Evolutionary conservation across 805 yeast genomes (phyloP).

Genomic region (Ogataea henricii): DNA sequence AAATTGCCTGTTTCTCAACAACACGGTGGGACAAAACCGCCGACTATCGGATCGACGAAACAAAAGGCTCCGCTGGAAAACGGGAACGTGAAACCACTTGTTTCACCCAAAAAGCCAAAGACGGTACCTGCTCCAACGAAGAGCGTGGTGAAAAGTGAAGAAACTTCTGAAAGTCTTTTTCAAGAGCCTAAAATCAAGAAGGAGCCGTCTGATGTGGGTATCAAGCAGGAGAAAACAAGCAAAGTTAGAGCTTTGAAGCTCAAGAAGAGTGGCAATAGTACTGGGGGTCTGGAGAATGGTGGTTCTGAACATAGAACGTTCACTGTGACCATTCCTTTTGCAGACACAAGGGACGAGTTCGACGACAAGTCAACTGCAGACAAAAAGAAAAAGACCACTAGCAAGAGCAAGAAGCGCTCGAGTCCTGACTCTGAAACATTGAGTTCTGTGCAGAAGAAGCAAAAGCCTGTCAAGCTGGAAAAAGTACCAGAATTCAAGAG

Average conservation of each 20-base stretch:
- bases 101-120: slow-evolving; percentile 1
- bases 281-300: slow-evolving; percentile 2
- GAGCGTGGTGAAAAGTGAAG: not conserved
- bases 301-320: slow-evolving; percentile 12
- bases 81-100: not conserved
- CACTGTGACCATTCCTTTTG: slow-evolving; percentile 22
- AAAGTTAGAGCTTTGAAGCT: slow-evolving; percentile 15
- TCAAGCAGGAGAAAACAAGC: slow-evolving; percentile 2
- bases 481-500: not conserved
- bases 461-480: not conserved
- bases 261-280: slow-evolving; percentile 10
- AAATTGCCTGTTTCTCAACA: slow-evolving; percentile 8
- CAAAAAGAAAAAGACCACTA: slow-evolving; percentile 10
- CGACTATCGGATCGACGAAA: not conserved
- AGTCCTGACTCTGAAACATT: not conserved
- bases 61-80: not conserved
- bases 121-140: not conserved
- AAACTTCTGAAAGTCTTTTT: not conserved
- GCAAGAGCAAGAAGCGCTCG: slow-evolving; percentile 10
- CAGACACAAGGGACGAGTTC: slow-evolving; percentile 15
- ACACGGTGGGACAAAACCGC: not conserved
- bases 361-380: not conserved
- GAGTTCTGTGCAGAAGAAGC: slow-evolving; percentile 1
- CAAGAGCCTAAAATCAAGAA: slow-evolving; percentile 4
- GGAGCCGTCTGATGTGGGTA: slow-evolving; percentile 1